Percentiles rank a stretch among this genome's conserved stretches.
Conservation (phyloP, 2,329 filamentous ascomycete species). For the Ophiostoma novo-ulmi region DNA sequence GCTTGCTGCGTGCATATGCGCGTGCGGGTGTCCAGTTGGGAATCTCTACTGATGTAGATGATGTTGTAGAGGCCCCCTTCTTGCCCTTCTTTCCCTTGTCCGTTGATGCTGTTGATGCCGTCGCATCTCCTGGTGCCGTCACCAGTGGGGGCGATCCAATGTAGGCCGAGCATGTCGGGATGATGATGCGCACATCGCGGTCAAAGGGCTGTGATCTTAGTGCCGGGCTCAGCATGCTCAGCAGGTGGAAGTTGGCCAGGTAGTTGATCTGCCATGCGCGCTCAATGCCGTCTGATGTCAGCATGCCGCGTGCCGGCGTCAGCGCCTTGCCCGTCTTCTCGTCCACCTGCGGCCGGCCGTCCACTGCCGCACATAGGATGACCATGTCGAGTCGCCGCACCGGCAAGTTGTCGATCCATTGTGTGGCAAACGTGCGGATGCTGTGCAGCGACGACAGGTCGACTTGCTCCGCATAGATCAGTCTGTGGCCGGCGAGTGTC, state of each 20-base stretch:
- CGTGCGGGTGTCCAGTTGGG: constrained; percentile 51
- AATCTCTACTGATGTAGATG: constrained; percentile 34
- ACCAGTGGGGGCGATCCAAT: constrained; percentile 67
- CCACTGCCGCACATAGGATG: constrained; percentile 69
- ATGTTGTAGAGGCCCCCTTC: background rate
- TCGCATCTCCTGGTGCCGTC: constrained; percentile 36
- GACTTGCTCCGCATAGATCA: constrained; percentile 94
- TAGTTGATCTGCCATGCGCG: constrained; percentile 93
- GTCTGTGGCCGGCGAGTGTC: constrained; percentile 66
- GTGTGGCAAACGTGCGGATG: constrained; percentile 87
- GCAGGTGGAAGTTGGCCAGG: constrained; percentile 88
- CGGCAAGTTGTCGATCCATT: constrained; percentile 95
- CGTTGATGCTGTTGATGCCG: constrained; percentile 29
- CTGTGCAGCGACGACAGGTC: constrained; percentile 85
- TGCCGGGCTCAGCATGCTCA: constrained; percentile 86
- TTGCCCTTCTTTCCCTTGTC: constrained; percentile 24
- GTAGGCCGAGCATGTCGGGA: constrained; percentile 84
- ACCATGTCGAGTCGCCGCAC: constrained; percentile 86
- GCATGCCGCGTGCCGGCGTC: constrained; percentile 38
- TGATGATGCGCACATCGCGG: constrained; percentile 81
- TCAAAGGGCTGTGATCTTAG: constrained; percentile 88
- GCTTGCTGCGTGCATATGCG: constrained; percentile 61
- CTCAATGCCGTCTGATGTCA: constrained; percentile 75
- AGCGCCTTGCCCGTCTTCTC: constrained; percentile 7
- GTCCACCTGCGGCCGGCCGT: constrained; percentile 43